Evolutionary conservation across 2,329 filamentous ascomycete genomes (phyloP).

Genomic region (Chaetomiaceae sp.): DNA sequence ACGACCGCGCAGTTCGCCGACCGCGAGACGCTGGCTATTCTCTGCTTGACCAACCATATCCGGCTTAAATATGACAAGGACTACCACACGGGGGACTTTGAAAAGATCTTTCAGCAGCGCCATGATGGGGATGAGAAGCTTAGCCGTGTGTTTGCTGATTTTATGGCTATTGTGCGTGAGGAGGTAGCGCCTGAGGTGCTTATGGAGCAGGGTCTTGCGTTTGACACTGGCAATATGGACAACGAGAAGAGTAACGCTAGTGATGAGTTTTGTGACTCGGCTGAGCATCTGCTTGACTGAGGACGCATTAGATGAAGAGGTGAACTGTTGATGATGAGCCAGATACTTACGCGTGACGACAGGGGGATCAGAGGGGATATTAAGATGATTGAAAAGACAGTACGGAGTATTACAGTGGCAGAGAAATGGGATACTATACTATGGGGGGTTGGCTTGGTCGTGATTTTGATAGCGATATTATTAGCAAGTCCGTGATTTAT

Average conservation of each 20-base stretch:
- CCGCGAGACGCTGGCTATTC: background rate
- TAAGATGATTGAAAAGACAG: too few relatives aligned
- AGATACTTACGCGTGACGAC: too few relatives aligned
- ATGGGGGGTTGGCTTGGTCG: too few relatives aligned
- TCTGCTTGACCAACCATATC: background rate
- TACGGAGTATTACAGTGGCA: too few relatives aligned
- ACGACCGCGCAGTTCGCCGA: background rate
- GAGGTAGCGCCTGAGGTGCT: background rate
- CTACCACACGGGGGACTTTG: background rate
- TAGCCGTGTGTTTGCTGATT: background rate
- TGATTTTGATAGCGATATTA: too few relatives aligned
- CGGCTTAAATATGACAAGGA: background rate
- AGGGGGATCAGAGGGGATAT: too few relatives aligned
- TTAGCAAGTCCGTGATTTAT: too few relatives aligned
- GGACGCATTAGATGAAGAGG: too few relatives aligned
- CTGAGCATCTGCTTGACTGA: constrained; percentile 3
- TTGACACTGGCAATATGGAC: background rate
- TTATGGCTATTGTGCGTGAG: background rate
- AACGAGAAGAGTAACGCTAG: too few relatives aligned
- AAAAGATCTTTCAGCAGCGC: background rate
- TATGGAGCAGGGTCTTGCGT: background rate
- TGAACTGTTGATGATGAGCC: too few relatives aligned
- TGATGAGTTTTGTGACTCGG: background rate
- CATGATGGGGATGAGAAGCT: background rate
- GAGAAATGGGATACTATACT: too few relatives aligned